Conservation (phyloP, 1,284 basidiomycete genomes). For the Cystobasidium slooffiae region DNA sequence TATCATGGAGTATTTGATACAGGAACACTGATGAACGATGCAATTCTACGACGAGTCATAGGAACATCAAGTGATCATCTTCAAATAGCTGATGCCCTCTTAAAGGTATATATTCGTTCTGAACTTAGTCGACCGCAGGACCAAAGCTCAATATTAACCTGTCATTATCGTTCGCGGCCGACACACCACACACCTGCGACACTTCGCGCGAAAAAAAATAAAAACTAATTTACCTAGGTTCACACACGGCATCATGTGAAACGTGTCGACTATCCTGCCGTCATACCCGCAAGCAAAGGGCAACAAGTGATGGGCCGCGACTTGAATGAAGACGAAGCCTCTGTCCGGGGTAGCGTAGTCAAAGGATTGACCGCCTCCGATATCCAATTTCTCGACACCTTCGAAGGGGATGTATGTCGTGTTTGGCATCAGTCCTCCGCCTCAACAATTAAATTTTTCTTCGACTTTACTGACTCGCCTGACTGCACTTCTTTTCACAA, state of each 20-base stretch:
- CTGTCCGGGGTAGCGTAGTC: conserved; percentile 73
- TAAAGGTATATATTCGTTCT: conserved; percentile 58
- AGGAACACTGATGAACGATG: conserved; percentile 64
- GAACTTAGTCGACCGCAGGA: neutral
- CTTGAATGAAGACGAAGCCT: conserved; percentile 62
- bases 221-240: conserved; percentile 60
- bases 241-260: conserved; percentile 75
- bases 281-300: conserved; percentile 66
- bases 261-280: conserved; percentile 73
- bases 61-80: conserved; percentile 65
- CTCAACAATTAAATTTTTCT: neutral
- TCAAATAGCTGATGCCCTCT: conserved; percentile 64
- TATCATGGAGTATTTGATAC: neutral
- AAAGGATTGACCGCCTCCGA: conserved; percentile 67
- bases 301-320: conserved; percentile 54
- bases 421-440: neutral
- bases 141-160: neutral
- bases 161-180: neutral
- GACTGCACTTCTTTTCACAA: neutral
- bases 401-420: conserved; percentile 74
- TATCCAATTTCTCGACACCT: conserved; percentile 68
- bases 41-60: conserved; percentile 69
- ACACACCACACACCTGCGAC: conserved; percentile 55
- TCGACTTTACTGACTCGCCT: neutral
- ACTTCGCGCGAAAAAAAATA: conserved; percentile 46